Percentiles rank a stretch among this genome's conserved stretches.
Evolutionary conservation across 2,329 filamentous ascomycete species (phyloP).

Genomic region (Fusarium phyllophilum): DNA sequence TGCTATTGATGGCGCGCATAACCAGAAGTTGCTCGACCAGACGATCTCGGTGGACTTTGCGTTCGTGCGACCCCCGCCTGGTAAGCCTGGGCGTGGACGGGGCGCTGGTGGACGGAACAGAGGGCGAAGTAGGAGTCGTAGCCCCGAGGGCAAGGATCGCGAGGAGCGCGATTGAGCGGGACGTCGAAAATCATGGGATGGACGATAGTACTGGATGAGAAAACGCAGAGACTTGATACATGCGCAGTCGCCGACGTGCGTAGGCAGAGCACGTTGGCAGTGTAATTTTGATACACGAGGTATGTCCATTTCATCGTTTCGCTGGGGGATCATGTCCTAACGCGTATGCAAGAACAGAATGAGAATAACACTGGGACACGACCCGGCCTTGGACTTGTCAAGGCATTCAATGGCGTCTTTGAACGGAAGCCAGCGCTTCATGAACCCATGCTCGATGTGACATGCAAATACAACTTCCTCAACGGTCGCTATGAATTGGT

Average conservation of each 20-base stretch:
- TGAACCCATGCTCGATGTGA: background rate
- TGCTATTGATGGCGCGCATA: slow-evolving; percentile 83
- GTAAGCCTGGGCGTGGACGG: slow-evolving; percentile 53
- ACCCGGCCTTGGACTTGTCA: background rate
- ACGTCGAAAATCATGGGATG: background rate
- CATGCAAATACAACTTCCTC: background rate
- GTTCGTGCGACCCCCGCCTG: slow-evolving; percentile 81
- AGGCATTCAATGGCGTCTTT: background rate
- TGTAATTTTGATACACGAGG: slow-evolving; percentile 41
- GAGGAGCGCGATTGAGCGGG: slow-evolving; percentile 48
- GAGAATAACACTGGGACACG: slow-evolving; percentile 3
- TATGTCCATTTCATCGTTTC: slow-evolving; percentile 19
- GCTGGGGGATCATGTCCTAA: background rate
- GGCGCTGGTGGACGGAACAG: slow-evolving; percentile 54
- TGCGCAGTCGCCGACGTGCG: slow-evolving; percentile 41
- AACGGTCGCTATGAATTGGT: background rate
- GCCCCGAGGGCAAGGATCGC: slow-evolving; percentile 55
- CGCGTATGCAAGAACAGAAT: slow-evolving; percentile 9
- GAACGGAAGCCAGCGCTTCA: background rate
- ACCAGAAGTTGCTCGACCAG: slow-evolving; percentile 82
- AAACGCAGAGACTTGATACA: background rate
- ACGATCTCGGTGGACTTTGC: slow-evolving; percentile 85
- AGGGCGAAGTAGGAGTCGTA: slow-evolving; percentile 61
- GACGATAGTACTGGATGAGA: background rate
- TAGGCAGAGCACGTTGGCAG: slow-evolving; percentile 43